Conservation (phyloP, 306 rosid species). For the Carpinus viminea region DNA sequence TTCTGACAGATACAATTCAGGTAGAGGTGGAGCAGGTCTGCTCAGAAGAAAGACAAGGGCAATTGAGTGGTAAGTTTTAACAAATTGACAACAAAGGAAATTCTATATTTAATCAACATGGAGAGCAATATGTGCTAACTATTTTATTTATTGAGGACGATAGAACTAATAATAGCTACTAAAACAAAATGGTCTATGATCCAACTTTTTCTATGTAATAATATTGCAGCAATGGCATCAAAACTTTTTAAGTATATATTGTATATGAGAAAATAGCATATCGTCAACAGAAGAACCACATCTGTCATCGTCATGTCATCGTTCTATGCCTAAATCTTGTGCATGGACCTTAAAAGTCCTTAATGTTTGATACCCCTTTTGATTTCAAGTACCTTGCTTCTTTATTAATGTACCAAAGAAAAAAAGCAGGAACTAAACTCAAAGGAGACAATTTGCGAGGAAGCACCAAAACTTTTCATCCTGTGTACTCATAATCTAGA, state of each 20-base stretch:
- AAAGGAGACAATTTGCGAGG: neutral
- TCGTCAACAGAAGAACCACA: slow-evolving; percentile 4
- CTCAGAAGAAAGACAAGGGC: slow-evolving; percentile 29
- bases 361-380: neutral
- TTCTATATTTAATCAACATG: neutral
- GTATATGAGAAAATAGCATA: slow-evolving; percentile 1
- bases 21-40: slow-evolving; percentile 98
- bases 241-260: neutral
- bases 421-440: neutral
- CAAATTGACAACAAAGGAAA: neutral
- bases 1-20: slow-evolving; percentile 74
- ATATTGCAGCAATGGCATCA: slow-evolving; percentile 18
- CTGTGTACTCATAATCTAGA: slow-evolving; percentile 1
- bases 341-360: neutral
- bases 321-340: neutral
- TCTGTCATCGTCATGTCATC: slow-evolving; percentile 12
- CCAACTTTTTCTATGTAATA: neutral
- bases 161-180: neutral
- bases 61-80: slow-evolving; percentile 1
- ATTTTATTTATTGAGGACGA: neutral
- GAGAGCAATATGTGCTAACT: slow-evolving; percentile 4
- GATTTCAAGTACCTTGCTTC: neutral
- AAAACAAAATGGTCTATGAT: neutral
- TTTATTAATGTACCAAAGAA: neutral
- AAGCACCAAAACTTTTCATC: slow-evolving; percentile 14